phyloP scores from a whole-genome alignment of 306 rosid species.

The Arachis stenosperma region DNA sequence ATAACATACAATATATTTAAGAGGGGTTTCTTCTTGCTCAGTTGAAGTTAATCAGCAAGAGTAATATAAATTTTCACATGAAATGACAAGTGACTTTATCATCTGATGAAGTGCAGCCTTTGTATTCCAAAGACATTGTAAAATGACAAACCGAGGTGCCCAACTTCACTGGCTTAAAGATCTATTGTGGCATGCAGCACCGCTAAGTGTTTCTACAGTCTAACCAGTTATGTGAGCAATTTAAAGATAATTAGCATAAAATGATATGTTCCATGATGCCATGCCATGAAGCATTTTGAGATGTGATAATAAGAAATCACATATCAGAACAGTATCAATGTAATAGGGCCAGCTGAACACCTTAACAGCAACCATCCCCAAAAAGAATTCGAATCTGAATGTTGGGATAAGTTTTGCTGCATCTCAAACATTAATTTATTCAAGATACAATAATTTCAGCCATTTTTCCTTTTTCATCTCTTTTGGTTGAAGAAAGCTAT shows the following conservation, averaged over 20 bases:
- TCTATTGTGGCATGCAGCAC: constrained; percentile 12
- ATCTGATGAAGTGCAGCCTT: not conserved
- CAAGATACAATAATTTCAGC: constrained; percentile 21
- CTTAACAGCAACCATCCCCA: not conserved
- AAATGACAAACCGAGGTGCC: constrained; percentile 18
- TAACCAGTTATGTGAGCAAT: not conserved
- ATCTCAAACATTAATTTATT: constrained; percentile 28
- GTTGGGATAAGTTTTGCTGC: not conserved
- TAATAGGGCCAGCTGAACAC: constrained; percentile 14
- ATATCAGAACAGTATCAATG: not conserved
- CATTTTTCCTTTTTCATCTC: not conserved
- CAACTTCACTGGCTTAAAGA: constrained; percentile 19
- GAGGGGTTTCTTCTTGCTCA: constrained; percentile 21
- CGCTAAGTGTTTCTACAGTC: constrained; percentile 12
- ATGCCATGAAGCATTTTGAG: constrained; percentile 9
- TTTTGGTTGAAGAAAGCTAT: not conserved
- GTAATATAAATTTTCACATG: constrained; percentile 10
- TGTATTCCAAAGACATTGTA: no score
- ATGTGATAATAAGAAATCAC: not conserved
- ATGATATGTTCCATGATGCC: constrained; percentile 5
- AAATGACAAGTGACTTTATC: constrained; percentile 10
- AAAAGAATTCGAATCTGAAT: not conserved
- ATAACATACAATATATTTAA: not conserved
- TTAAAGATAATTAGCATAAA: not conserved
- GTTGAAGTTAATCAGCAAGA: constrained; percentile 17